A percentile compares a stretch with the other conserved stretches of the same genome.
These are phyloP conservation scores for Lolium multiflorum DNA, from an alignment of 176 grass and related monocot species.

Conservation along the genomic window DNA sequence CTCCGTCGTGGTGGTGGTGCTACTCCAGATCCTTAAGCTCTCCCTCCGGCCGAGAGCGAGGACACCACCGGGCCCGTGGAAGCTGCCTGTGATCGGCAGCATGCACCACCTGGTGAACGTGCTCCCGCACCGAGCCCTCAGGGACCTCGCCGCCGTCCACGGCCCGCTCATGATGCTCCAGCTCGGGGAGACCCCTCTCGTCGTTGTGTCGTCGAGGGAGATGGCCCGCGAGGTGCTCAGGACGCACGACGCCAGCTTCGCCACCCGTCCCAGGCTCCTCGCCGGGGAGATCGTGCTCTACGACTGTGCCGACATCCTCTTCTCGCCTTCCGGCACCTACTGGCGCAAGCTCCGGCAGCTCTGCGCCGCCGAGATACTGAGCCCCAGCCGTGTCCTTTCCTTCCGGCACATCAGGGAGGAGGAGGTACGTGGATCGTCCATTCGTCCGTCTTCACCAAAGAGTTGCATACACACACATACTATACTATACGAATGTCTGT, in stretches of 20 bases:
- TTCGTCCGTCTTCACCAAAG: neutral
- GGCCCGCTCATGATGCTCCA: slow-evolving; percentile 8
- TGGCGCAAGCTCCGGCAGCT: slow-evolving; percentile 61
- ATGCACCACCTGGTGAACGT: slow-evolving; percentile 60
- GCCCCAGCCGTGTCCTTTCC: neutral
- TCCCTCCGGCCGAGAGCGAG: neutral
- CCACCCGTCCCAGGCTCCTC: slow-evolving; percentile 15
- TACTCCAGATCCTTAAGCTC: neutral
- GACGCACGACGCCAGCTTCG: slow-evolving; percentile 9
- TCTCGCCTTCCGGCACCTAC: slow-evolving; percentile 28
- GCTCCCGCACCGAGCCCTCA: slow-evolving; percentile 47
- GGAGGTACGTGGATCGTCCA: neutral
- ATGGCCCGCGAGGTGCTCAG: slow-evolving; percentile 5
- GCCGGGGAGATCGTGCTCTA: neutral
- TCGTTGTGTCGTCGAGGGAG: slow-evolving; percentile 8
- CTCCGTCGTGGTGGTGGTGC: neutral
- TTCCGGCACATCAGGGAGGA: neutral
- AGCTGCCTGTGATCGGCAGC: slow-evolving; percentile 48
- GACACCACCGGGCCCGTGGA: neutral
- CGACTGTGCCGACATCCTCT: neutral
- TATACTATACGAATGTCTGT: no score
- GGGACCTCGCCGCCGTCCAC: neutral
- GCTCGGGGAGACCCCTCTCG: neutral
- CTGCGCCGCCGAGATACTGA: slow-evolving; percentile 46
- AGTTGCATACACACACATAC: no score